phyloP scores from a whole-genome alignment of 108 stramenopile species.

The Mediolabrus comicus region DNA sequence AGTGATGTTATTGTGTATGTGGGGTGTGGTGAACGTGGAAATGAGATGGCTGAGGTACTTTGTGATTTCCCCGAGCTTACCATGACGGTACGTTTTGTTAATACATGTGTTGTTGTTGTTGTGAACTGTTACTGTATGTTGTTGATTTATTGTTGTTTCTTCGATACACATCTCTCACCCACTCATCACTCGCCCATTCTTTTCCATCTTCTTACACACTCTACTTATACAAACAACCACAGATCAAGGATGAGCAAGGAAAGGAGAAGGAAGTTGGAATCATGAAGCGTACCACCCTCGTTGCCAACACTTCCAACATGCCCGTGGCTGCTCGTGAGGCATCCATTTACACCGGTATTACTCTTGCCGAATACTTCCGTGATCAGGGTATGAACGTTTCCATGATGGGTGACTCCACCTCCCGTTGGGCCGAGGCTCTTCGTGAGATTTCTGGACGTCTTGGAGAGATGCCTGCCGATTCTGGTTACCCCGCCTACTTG shows the following conservation, averaged over 20 bases:
- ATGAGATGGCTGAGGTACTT: constrained; percentile 99
- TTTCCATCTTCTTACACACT: neutral
- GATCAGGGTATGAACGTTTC: constrained; percentile 99
- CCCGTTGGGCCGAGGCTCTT: constrained; percentile 99
- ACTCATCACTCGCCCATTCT: neutral
- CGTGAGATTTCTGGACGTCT: constrained; percentile 99
- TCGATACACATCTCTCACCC: neutral
- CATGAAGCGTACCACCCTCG: constrained; percentile 99
- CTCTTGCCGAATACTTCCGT: constrained; percentile 97
- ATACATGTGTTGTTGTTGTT: neutral
- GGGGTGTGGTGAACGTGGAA: constrained; percentile 94
- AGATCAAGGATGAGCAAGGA: constrained; percentile 51
- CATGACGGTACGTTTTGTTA: constrained; percentile 56
- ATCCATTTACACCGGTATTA: constrained; percentile 99
- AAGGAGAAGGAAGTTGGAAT: constrained; percentile 95
- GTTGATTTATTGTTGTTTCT: neutral
- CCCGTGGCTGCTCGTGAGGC: constrained; percentile 99
- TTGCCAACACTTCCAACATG: constrained; percentile 99
- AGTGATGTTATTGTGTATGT: constrained; percentile 89
- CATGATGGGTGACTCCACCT: constrained; percentile 99
- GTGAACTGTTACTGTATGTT: neutral
- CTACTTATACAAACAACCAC: neutral
- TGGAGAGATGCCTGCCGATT: constrained; percentile 99
- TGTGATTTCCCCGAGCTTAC: constrained; percentile 99
- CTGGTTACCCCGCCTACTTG: constrained; percentile 99